Base-by-base conservation (phyloP, 768 basidiomycete species). In the Phanerochaete sordida region DNA sequence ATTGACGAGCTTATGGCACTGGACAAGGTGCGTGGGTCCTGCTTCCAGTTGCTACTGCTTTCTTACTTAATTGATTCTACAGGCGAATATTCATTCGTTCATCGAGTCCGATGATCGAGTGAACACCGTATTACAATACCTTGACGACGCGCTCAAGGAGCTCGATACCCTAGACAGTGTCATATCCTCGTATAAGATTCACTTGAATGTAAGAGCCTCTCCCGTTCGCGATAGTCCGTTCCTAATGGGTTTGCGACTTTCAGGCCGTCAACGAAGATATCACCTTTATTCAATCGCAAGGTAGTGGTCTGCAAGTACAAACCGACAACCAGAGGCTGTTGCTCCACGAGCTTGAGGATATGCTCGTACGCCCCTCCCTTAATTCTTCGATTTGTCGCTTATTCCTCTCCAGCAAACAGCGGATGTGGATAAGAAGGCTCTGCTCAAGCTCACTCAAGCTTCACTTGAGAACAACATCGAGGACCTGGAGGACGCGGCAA, bases 31-130 rank as follows among this genome's bases (percentile, higher is more conserved):
- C 60, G 44, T 4, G 8, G 8, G 8, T 19, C 39, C 19, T 46
- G 19, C 57, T 51, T 30, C 27, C 55, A 3, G 16, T n/a, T n/a
- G n/a, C n/a, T n/a, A n/a, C n/a, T n/a, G n/a, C n/a, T n/a, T n/a
- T n/a, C n/a, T n/a, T n/a, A n/a, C n/a, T n/a, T n/a, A n/a, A n/a
- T n/a, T n/a, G n/a, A n/a, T 51, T 52, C 7, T 48, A 61, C 66
- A 96, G 95, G 96, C 96, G 1, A 98, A 96, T 69, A 91, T 98
- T 31, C 93, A 98, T 71, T 97, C 97, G 2, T 98, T 98, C 75
- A 79, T 98, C 47, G 97, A 98, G 74, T 90, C 90, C 9, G 97
- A 99, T 70, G 95, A 98, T 69, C 84, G 96, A 30, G 86, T 99
- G 57, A 82, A 80, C 45, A 75, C 88, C 9, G 95, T 99, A 28